Conservation (phyloP, 495 filamentous ascomycete genomes). For the Penicillium manginii region DNA sequence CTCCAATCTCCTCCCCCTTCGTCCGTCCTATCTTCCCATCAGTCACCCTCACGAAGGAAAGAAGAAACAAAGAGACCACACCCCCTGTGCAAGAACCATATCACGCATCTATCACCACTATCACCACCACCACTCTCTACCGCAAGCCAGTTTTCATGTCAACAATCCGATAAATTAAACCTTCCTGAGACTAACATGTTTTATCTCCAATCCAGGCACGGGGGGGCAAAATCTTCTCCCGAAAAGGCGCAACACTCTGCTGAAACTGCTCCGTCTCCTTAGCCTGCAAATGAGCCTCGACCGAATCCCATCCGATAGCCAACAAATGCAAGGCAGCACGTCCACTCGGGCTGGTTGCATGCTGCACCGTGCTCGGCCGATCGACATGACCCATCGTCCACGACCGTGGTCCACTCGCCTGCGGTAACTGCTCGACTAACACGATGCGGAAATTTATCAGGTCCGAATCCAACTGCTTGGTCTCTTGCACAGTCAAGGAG, state of each 20-base stretch:
- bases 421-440: constrained; percentile 35
- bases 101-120: neutral
- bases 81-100: neutral
- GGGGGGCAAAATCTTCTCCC: constrained; percentile 39
- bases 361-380: constrained; percentile 40
- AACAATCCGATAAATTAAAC: constrained; percentile 16
- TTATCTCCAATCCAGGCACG: constrained; percentile 44
- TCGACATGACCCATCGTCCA: constrained; percentile 51
- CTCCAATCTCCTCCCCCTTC: neutral
- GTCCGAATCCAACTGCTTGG: constrained; percentile 27
- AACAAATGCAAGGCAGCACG: constrained; percentile 44
- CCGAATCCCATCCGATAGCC: constrained; percentile 57
- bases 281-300: constrained; percentile 54
- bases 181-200: constrained; percentile 46
- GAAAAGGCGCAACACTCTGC: constrained; percentile 40
- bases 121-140: neutral
- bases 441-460: constrained; percentile 38
- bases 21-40: neutral
- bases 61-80: neutral
- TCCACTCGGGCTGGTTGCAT: constrained; percentile 39
- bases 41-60: neutral
- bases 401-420: constrained; percentile 38
- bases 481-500: constrained; percentile 27
- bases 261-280: constrained; percentile 51
- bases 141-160: neutral